Percentiles rank a stretch among this genome's conserved stretches.
These are phyloP conservation scores for Trichoderma koningii DNA, from an alignment of 2,329 filamentous ascomycete species.

Conservation along the genomic window DNA sequence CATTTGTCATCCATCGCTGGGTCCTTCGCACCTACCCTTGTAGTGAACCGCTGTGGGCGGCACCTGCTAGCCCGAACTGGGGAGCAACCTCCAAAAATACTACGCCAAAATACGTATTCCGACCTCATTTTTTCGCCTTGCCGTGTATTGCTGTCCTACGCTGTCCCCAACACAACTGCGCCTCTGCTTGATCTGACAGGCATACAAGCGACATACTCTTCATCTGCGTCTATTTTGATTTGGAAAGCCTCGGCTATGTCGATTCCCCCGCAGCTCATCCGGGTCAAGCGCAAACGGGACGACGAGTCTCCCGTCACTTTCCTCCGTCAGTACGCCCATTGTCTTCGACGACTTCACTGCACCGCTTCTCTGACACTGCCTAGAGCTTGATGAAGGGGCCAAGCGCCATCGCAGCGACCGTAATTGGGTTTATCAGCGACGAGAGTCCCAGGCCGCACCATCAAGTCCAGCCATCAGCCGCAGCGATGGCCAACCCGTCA, in stretches of 20 bases:
- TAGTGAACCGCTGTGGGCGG: neutral
- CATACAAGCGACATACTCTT: neutral
- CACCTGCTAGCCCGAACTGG: slow-evolving; percentile 11
- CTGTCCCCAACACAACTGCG: neutral
- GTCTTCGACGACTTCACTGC: slow-evolving; percentile 6
- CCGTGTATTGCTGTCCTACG: neutral
- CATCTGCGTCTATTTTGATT: neutral
- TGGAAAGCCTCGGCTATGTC: slow-evolving; percentile 48
- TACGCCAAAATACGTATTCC: neutral
- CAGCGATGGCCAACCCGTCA: slow-evolving; percentile 44
- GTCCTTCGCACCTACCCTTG: neutral
- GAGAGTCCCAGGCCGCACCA: slow-evolving; percentile 40
- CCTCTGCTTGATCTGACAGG: neutral
- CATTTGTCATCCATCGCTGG: slow-evolving; percentile 16
- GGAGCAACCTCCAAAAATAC: slow-evolving; percentile 14
- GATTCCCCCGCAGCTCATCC: slow-evolving; percentile 59
- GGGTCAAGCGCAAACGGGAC: slow-evolving; percentile 62
- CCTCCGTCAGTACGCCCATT: slow-evolving; percentile 48
- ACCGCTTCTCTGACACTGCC: slow-evolving; percentile 29
- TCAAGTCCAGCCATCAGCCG: slow-evolving; percentile 31
- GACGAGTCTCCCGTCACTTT: slow-evolving; percentile 58
- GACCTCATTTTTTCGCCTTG: neutral
- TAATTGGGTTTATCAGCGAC: slow-evolving; percentile 59
- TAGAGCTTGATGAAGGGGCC: slow-evolving; percentile 55
- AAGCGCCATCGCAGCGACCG: slow-evolving; percentile 56